Evolutionary conservation across 2,329 filamentous ascomycete genomes (phyloP).

Genomic region (Colletotrichum echinochloae): DNA sequence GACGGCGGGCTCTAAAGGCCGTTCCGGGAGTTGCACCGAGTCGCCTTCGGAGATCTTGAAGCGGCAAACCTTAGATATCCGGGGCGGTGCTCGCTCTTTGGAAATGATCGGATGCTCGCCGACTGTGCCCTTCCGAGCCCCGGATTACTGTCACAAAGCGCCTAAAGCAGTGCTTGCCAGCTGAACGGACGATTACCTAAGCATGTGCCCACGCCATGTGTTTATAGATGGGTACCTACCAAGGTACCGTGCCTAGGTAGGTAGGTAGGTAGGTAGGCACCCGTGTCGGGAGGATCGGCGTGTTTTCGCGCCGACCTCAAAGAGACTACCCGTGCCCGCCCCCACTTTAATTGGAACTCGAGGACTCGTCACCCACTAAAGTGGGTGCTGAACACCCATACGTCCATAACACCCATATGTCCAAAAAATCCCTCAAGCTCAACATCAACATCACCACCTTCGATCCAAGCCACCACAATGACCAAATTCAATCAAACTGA

Average conservation of each 20-base stretch:
- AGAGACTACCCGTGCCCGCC: no score
- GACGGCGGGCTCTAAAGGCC: not conserved
- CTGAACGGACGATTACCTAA: not conserved
- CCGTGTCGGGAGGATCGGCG: slow-evolving; percentile 17
- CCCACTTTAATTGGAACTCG: no score
- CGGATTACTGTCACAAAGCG: slow-evolving; percentile 12
- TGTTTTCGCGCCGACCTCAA: slow-evolving; percentile 1
- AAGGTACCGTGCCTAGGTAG: not conserved
- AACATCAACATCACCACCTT: no score
- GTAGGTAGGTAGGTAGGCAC: not conserved
- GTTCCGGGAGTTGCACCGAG: not conserved
- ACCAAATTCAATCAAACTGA: no score
- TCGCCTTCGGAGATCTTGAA: not conserved
- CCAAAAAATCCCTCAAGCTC: no score
- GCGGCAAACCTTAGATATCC: not conserved
- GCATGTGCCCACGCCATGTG: not conserved
- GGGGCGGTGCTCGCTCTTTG: not conserved
- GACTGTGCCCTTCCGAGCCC: slow-evolving; percentile 31
- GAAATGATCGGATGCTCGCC: slow-evolving; percentile 11
- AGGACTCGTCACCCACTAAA: no score
- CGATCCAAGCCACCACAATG: no score
- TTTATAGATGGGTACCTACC: no score
- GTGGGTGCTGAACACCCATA: no score
- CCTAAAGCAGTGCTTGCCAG: not conserved
- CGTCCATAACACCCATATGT: no score